These are phyloP conservation scores for Penicillium sp. DNA, from an alignment of 2,329 filamentous ascomycete genomes.

Conservation along the genomic window DNA sequence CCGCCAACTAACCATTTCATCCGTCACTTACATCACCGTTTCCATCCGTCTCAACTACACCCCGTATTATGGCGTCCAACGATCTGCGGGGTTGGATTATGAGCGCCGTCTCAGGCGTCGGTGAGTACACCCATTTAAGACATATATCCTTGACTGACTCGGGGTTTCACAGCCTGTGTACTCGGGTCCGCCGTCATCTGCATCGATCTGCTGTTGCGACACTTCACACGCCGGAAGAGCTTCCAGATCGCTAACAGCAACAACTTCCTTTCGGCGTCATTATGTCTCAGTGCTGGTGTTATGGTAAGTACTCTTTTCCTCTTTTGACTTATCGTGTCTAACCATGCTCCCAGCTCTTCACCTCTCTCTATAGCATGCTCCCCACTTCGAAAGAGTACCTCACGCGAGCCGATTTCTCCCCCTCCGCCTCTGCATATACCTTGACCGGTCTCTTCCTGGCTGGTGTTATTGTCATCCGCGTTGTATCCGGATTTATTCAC, in stretches of 20 bases:
- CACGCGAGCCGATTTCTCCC: slow-evolving; percentile 59
- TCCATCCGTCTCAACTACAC: slow-evolving; percentile 6
- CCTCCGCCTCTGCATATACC: slow-evolving; percentile 56
- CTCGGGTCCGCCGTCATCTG: slow-evolving; percentile 80
- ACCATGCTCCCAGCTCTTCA: slow-evolving; percentile 64
- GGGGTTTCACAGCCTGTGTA: slow-evolving; percentile 47
- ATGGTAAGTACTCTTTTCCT: slow-evolving; percentile 63
- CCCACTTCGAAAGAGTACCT: slow-evolving; percentile 79
- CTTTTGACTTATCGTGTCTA: background rate
- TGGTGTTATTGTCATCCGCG: slow-evolving; percentile 45
- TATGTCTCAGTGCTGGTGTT: slow-evolving; percentile 91
- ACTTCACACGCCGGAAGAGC: slow-evolving; percentile 65
- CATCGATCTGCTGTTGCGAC: slow-evolving; percentile 70
- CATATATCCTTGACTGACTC: background rate
- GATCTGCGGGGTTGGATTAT: slow-evolving; percentile 93
- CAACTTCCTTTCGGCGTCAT: slow-evolving; percentile 75
- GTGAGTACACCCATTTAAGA: slow-evolving; percentile 37
- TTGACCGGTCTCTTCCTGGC: slow-evolving; percentile 45
- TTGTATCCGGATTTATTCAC: slow-evolving; percentile 45
- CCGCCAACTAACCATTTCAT: slow-evolving; percentile 14
- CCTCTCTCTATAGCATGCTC: slow-evolving; percentile 86
- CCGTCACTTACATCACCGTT: slow-evolving; percentile 23
- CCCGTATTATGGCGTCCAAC: slow-evolving; percentile 52
- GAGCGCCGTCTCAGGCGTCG: slow-evolving; percentile 73
- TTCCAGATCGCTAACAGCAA: slow-evolving; percentile 90